phyloP scores from a whole-genome alignment of 148 eudicot genomes.

The Simmondsia chinensis region DNA sequence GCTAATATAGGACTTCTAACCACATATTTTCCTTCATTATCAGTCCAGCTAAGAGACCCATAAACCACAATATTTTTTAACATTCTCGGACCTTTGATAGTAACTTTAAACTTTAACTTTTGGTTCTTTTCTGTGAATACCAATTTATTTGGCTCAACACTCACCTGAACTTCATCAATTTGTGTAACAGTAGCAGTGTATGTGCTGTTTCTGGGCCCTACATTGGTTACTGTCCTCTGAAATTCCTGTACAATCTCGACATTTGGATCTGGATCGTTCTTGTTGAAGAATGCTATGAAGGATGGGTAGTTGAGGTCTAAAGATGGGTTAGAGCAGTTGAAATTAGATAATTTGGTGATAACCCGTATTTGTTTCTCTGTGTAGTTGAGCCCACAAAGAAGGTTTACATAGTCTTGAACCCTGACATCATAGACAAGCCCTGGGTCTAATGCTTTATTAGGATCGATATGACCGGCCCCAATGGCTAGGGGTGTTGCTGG shows the following conservation, averaged over 20 bases:
- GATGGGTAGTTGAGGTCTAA: slow-evolving; percentile 30
- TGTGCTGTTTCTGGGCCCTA: not conserved
- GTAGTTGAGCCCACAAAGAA: slow-evolving; percentile 24
- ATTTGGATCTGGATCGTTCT: slow-evolving; percentile 5
- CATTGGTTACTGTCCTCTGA: slow-evolving; percentile 21
- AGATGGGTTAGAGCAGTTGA: slow-evolving; percentile 17
- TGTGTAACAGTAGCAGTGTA: slow-evolving; percentile 17
- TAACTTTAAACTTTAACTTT: slow-evolving; percentile 19
- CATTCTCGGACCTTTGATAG: slow-evolving; percentile 10
- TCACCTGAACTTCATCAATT: slow-evolving; percentile 12
- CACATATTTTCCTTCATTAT: slow-evolving; percentile 17
- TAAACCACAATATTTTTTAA: not conserved
- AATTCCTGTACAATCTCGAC: slow-evolving; percentile 10
- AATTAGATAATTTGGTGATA: slow-evolving; percentile 12
- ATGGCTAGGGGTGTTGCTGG: slow-evolving; percentile 30
- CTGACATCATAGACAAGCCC: slow-evolving; percentile 26
- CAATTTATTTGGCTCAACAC: slow-evolving; percentile 14
- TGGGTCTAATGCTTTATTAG: slow-evolving; percentile 33
- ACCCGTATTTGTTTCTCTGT: slow-evolving; percentile 10
- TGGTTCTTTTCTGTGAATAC: slow-evolving; percentile 15
- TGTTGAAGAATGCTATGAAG: slow-evolving; percentile 16
- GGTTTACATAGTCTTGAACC: slow-evolving; percentile 20
- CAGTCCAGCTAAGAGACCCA: slow-evolving; percentile 27
- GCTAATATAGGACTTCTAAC: slow-evolving; percentile 37
- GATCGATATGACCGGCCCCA: slow-evolving; percentile 33